Evolutionary conservation across 2,329 filamentous ascomycete genomes (phyloP).

Genomic region (Colletotrichum navitas): DNA sequence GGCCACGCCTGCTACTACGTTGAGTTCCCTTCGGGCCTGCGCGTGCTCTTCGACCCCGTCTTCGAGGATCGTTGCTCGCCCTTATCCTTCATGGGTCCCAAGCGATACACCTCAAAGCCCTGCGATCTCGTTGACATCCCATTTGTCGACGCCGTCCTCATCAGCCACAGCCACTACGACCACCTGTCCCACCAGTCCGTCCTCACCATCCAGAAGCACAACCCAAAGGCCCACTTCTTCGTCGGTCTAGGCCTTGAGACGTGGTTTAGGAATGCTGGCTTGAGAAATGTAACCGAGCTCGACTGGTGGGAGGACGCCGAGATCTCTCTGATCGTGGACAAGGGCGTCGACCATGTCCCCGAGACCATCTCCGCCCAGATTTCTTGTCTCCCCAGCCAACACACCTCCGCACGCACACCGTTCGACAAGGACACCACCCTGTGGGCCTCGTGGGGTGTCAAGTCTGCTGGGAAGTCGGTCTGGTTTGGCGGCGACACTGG

Average conservation of each 20-base stretch:
- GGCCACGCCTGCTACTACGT: constrained; percentile 95
- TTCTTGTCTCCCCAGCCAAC: constrained; percentile 86
- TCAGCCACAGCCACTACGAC: constrained; percentile 94
- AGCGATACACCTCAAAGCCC: constrained; percentile 82
- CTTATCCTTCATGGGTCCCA: constrained; percentile 76
- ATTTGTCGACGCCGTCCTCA: constrained; percentile 80
- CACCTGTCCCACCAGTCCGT: constrained; percentile 86
- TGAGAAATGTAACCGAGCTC: constrained; percentile 85
- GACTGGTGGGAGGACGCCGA: constrained; percentile 95
- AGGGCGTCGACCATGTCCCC: constrained; percentile 45
- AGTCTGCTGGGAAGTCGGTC: constrained; percentile 80
- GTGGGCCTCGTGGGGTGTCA: constrained; percentile 89
- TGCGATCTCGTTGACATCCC: constrained; percentile 85
- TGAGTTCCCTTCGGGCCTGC: constrained; percentile 87
- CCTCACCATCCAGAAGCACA: constrained; percentile 74
- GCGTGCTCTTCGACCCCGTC: constrained; percentile 93
- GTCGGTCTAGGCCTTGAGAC: constrained; percentile 84
- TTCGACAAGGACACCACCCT: constrained; percentile 82
- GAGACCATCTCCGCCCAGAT: constrained; percentile 76
- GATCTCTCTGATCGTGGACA: constrained; percentile 68
- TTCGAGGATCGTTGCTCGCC: constrained; percentile 91
- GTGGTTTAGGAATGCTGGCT: constrained; percentile 81
- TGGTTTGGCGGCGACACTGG: constrained; percentile 94
- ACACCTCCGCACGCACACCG: constrained; percentile 76
- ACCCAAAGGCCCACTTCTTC: constrained; percentile 88